Evolutionary conservation across 106 monocot species (phyloP), one percentile per base, ranked within the genome.

Genomic region (Phalaenopsis equestris): DNA sequence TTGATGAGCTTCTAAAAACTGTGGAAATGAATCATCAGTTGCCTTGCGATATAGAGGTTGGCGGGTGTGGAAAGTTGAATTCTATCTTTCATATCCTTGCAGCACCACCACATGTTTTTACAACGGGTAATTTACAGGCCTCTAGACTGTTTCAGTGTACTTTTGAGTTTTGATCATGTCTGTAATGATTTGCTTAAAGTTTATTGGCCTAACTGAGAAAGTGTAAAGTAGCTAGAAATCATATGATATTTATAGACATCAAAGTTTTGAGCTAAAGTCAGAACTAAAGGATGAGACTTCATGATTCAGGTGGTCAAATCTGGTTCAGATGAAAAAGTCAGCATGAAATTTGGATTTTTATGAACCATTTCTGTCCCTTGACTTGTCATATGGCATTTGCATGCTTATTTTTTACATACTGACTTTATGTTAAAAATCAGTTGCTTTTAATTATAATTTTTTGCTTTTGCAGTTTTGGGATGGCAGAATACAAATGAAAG

Each of bases 401-500:
- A 39, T 2, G 12, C 12, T 52, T 70, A 30, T 39, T 70, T 1
- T 30, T 39, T 70, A 12, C 39, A n/a, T 70, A 3, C 70, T 70
- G 38, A 70, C n/a, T 39, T 70, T 2, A 30, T 70, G 8, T 12
- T 10, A 1, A 70, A 70, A 70, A 14, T 70, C 14, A 70, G 70
- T 12, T 70, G 70, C n/a, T 37, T 39, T 11, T 37, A 70, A 23
- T 58, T 78, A 23, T 70, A 6, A 70, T 39, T 5, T 77, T 55
- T 61, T 84, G 37, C n/a, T 80, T 38, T 80, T 92, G 37, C 79
- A 96, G 96, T 96, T 68, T 90, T 96, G 89, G 96, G 96, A 24
- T 96, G 96, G 96, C 92, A 96, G 83, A 90, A 89, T 78, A 85
- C 79, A 64, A 90, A 87, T 43, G 96, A 96, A 87, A 94, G 87